These are phyloP conservation scores for Digitaria exilis DNA, from an alignment of 202 grass and related monocot genomes.

Conservation along the genomic window DNA sequence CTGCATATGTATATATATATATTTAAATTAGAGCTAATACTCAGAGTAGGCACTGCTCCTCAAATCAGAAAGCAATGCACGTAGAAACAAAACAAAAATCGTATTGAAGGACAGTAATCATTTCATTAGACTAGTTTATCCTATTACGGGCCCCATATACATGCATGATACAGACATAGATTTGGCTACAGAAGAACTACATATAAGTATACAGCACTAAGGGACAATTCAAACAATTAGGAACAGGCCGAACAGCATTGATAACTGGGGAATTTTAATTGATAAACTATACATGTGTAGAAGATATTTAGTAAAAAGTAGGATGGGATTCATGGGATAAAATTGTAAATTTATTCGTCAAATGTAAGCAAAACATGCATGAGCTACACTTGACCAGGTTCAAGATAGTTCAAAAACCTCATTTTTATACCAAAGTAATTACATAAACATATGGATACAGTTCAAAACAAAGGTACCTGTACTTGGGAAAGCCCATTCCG, in stretches of 20 bases:
- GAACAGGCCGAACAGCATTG: not conserved
- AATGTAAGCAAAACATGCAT: not conserved
- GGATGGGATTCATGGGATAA: not conserved
- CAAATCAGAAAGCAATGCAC: not conserved
- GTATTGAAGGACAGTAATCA: not conserved
- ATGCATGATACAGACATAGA: not conserved
- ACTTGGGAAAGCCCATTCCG: slow-evolving; percentile 97
- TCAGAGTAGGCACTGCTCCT: not conserved
- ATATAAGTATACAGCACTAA: not conserved
- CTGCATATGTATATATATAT: slow-evolving; percentile 47
- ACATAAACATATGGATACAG: slow-evolving; percentile 16
- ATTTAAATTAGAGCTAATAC: slow-evolving; percentile 29
- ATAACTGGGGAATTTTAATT: not conserved
- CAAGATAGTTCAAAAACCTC: not conserved
- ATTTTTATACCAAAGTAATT: not conserved
- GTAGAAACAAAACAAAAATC: too few species aligned
- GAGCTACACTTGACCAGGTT: not conserved
- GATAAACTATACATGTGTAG: not conserved
- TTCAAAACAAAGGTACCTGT: slow-evolving; percentile 63
- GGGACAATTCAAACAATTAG: not conserved
- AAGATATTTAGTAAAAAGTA: not conserved
- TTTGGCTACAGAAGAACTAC: not conserved
- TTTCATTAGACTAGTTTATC: not conserved
- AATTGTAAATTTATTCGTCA: not conserved
- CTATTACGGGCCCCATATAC: not conserved